phyloP scores from a whole-genome alignment of 768 basidiomycete species.

The Collybiopsis confluens region DNA sequence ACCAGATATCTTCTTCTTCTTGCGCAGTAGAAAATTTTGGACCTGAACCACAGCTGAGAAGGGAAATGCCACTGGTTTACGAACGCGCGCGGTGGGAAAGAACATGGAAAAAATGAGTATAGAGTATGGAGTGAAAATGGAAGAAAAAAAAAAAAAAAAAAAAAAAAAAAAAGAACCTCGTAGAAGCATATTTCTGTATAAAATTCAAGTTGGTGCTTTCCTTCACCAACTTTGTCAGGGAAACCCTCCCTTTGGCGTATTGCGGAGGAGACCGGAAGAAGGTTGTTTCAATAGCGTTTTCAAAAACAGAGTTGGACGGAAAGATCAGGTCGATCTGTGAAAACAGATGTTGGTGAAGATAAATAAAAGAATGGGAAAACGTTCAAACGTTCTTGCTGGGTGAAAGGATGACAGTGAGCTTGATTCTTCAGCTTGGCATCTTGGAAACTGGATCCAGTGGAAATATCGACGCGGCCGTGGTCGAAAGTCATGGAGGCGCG shows the following conservation, averaged over 20 bases:
- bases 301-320: slow-evolving; percentile 37
- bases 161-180: slow-evolving; percentile 21
- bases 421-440: slow-evolving; percentile 27
- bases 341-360: not conserved
- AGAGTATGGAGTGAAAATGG: not conserved
- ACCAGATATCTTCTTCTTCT: slow-evolving; percentile 58
- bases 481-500: slow-evolving; percentile 10
- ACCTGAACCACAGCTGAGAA: slow-evolving; percentile 27
- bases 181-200: slow-evolving; percentile 16
- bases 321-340: slow-evolving; percentile 61
- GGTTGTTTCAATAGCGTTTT: slow-evolving; percentile 29
- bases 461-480: slow-evolving; percentile 18
- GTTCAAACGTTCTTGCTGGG: slow-evolving; percentile 41
- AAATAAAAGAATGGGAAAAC: not conserved
- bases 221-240: slow-evolving; percentile 39
- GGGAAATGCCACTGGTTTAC: slow-evolving; percentile 29
- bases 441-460: slow-evolving; percentile 7
- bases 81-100: not conserved
- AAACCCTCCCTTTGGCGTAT: slow-evolving; percentile 41
- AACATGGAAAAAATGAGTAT: no score
- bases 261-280: slow-evolving; percentile 34
- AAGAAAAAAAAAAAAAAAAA: not conserved
- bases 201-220: slow-evolving; percentile 31
- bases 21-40: slow-evolving; percentile 7
- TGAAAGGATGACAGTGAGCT: slow-evolving; percentile 44